Base-by-base conservation (phyloP, 805 yeast genomes). In the Monosporozyma unispora region DNA sequence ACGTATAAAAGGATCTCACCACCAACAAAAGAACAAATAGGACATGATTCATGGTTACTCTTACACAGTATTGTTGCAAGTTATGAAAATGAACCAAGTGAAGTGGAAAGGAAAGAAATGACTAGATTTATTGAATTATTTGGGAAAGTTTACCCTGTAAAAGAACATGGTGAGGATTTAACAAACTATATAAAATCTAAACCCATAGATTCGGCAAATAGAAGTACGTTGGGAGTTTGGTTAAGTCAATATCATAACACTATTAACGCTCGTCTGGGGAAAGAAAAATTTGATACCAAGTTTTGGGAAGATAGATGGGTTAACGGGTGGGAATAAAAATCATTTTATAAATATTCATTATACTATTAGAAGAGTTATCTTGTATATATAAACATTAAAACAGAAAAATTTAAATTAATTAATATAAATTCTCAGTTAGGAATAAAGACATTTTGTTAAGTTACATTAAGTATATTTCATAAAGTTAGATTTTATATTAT, bases 261-360 rank as follows among this genome's bases (percentile, higher is more conserved):
- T 35, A 98, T 93, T n/a, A 93, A 93, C 66, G 72, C 64, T 18
- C 90, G 89, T 64, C 64, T 91, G 25, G 95, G 96, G 1, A 93
- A 93, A 67, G 87, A 87, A 6, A 72, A 71, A 49, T 93, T 93
- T 62, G 89, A 91, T 63, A 91, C 98, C 60, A 73, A 81, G 50
- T 74, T 86, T 54, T 93, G 99, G 99, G 82, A 82, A 63, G 80
- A 85, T 59, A 80, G 99, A 62, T 91, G 99, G 99, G 81, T 77
- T 56, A 95, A 87, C 58, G 97, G 97, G 0, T 89, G 96, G 96
- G 84, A 84, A 19, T 45, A 21, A 45, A 35, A 8, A 35, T 3
- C 6, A n/a, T n/a, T n/a, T 35, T 35, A 19, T 16, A 16, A 35
- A 35, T 35, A 35, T 18, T 35, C 39, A 35, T 52, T 54, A 7